Percentiles rank a stretch among this genome's conserved stretches.
phyloP scores from a whole-genome alignment of 2,329 filamentous ascomycete genomes.

The Fusarium napiforme region DNA sequence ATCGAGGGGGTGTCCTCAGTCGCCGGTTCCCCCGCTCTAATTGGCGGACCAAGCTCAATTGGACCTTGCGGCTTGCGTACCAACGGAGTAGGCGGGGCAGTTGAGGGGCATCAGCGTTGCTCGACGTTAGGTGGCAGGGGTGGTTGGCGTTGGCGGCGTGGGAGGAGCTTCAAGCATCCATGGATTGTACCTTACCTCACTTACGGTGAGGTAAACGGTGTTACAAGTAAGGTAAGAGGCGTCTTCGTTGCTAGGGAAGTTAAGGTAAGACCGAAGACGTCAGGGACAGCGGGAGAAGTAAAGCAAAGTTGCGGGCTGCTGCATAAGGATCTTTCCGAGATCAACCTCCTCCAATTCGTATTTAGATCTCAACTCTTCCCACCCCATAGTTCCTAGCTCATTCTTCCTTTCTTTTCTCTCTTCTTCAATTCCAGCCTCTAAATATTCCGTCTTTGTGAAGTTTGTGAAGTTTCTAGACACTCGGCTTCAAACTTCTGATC shows the following conservation, averaged over 20 bases:
- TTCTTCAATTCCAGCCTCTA: constrained; percentile 8
- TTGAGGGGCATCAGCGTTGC: constrained; percentile 42
- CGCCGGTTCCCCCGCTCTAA: constrained; percentile 8
- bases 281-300: constrained; percentile 22
- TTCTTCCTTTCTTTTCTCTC: constrained; percentile 24
- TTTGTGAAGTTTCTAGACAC: background rate
- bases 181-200: constrained; percentile 10
- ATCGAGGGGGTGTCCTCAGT: constrained; percentile 24
- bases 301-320: constrained; percentile 1
- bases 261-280: constrained; percentile 10
- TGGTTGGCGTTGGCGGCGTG: constrained; percentile 29
- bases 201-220: constrained; percentile 30
- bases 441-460: constrained; percentile 5
- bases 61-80: constrained; percentile 1
- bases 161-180: constrained; percentile 38
- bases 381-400: constrained; percentile 16
- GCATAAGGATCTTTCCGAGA: constrained; percentile 35
- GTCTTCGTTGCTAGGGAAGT: constrained; percentile 20
- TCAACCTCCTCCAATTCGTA: constrained; percentile 32
- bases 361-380: constrained; percentile 34
- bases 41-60: constrained; percentile 34
- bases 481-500: constrained; percentile 13
- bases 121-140: constrained; percentile 1
- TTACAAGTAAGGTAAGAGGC: constrained; percentile 23
- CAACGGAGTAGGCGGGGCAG: constrained; percentile 41